Conservation (phyloP, 2,329 filamentous ascomycete genomes). For the Pseudogymnoascus sp. region DNA sequence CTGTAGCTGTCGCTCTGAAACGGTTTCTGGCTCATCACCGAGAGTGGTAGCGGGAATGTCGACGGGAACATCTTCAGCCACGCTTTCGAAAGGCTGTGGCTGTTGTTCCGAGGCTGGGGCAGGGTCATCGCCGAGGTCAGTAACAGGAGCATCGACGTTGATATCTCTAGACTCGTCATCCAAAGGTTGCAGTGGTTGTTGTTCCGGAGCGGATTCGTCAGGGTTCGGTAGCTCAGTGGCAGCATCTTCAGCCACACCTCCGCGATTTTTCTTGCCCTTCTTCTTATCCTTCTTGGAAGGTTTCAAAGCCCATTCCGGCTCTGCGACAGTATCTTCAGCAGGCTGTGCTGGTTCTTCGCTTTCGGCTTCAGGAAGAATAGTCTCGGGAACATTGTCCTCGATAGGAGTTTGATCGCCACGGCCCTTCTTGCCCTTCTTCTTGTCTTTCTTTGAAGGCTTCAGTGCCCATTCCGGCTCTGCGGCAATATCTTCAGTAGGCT, state of each 20-base stretch:
- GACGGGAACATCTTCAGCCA: background rate
- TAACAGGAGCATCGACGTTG: background rate
- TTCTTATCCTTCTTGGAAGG: slow-evolving; percentile 33
- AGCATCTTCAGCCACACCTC: background rate
- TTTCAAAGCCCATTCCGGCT: background rate
- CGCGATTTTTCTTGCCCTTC: slow-evolving; percentile 13
- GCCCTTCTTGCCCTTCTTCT: slow-evolving; percentile 27
- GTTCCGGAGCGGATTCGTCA: background rate
- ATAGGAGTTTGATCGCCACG: background rate
- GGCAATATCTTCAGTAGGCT: background rate
- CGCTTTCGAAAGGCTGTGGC: slow-evolving; percentile 10
- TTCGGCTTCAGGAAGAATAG: background rate
- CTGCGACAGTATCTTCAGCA: background rate
- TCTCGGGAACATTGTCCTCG: background rate
- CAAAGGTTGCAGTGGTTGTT: background rate
- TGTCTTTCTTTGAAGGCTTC: slow-evolving; percentile 14
- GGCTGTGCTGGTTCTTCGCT: background rate
- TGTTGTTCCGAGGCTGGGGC: slow-evolving; percentile 9
- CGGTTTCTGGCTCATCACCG: background rate
- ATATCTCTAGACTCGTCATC: background rate
- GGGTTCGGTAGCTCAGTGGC: background rate
- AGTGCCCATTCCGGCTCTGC: background rate
- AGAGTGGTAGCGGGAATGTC: background rate
- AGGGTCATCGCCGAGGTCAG: background rate
- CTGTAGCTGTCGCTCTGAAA: background rate